Evolutionary conservation across 2,329 filamentous ascomycete species (phyloP), one percentile per base, ranked within the genome.

Genomic region (Nannizzia gypsea): DNA sequence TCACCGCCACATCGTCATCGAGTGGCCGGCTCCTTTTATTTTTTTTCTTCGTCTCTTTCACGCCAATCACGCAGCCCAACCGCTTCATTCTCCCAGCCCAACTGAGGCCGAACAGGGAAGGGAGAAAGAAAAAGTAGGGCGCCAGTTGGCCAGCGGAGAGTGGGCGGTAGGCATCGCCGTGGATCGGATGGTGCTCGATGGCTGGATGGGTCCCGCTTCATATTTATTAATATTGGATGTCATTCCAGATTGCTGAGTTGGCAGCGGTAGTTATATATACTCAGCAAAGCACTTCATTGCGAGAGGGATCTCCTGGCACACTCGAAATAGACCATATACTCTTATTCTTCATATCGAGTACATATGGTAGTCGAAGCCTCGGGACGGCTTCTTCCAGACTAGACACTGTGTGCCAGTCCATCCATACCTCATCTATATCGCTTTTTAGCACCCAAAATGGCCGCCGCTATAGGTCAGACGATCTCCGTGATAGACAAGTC

Each of bases 401-500:
- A n/a, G 38, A 8, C 38, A 17, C n/a, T 42, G 31, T 8, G 38
- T 42, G n/a, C 38, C n/a, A 15, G 38, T 42, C 6, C 38, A 17
- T 42, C 38, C 38, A 42, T 11, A n/a, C 11, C n/a, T 42, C 38
- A 20, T n/a, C 38, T 50, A 44, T 44, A 48, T 60, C 22, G 24
- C 40, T 15, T 28, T 31, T 28, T 26, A 54, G 8, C 42, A 20
- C 36, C 42, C 57, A 66, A 58, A 24, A 68, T 70, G 66, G 64
- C 69, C 22, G 68, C 69, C 28, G 55, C 22, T 57, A 60, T 83
- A 34, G 79, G 81, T 64, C 86, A 95, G 74, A 92, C 89, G 56
- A 85, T 96, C 66, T 91, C 89, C 65, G 88, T 95, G 68, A 87
- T 95, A 74, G 93, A 95, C 77, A 90, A 83, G 73, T 93, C 89